Percentiles rank a stretch among this genome's conserved stretches.
phyloP scores from a whole-genome alignment of 75 land plant genomes.

The Sequoiadendron giganteum region DNA sequence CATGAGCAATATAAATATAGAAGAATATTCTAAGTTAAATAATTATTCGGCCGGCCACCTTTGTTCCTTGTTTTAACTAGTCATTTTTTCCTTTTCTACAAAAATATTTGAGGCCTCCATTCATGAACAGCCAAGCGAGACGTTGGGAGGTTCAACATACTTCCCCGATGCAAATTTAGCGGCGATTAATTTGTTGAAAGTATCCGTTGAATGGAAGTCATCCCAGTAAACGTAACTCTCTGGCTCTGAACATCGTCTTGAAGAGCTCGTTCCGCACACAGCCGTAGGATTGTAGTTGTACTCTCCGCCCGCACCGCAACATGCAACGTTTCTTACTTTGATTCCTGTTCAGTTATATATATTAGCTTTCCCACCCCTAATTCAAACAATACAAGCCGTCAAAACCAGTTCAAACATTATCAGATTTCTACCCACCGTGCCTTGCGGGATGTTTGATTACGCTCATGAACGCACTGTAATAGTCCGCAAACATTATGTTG shows the following conservation, averaged over 20 bases:
- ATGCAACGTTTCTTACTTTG: not conserved
- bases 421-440: not conserved
- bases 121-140: not conserved
- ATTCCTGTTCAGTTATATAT: not conserved
- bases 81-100: too few species aligned
- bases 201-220: not conserved
- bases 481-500: not conserved
- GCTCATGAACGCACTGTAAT: not conserved
- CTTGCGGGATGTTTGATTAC: not conserved
- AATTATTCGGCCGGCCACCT: too few species aligned
- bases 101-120: too few species aligned
- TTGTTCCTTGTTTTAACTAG: too few species aligned
- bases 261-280: not conserved
- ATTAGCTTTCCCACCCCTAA: not conserved
- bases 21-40: too few species aligned
- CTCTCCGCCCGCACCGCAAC: not conserved
- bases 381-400: too few species aligned
- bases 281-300: not conserved
- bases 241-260: not conserved
- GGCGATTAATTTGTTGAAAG: not conserved
- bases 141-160: not conserved
- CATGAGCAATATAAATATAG: too few species aligned
- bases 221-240: not conserved
- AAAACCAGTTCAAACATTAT: not conserved
- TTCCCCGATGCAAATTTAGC: not conserved